Conservation (phyloP, 306 rosid species). For the Castanea mollissima region DNA sequence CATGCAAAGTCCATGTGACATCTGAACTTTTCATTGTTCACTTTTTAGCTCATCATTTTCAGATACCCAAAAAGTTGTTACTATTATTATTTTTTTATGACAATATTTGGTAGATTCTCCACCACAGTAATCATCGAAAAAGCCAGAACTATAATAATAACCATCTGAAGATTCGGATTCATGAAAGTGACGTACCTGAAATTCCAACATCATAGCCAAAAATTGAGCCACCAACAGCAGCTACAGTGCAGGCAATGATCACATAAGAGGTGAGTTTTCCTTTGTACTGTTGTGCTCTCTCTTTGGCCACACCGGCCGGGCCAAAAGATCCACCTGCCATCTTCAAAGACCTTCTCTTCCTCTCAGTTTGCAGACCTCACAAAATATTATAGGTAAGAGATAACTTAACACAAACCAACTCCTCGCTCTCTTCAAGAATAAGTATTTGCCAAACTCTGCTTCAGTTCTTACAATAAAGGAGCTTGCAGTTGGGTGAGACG, state of each 20-base stretch:
- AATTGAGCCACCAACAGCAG: slow-evolving; percentile 77
- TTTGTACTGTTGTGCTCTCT: slow-evolving; percentile 60
- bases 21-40: slow-evolving; percentile 9
- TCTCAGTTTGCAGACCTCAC: slow-evolving; percentile 5
- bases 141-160: not conserved
- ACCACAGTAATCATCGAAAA: not conserved
- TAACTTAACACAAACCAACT: not conserved
- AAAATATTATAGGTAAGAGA: not conserved
- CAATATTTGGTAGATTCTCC: not conserved
- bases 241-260: slow-evolving; percentile 65
- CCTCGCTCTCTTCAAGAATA: not conserved
- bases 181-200: slow-evolving; percentile 49
- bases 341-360: slow-evolving; percentile 16
- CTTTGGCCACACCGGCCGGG: slow-evolving; percentile 50
- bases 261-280: slow-evolving; percentile 69
- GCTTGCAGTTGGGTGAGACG: too few relatives aligned
- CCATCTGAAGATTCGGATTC: not conserved
- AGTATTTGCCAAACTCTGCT: not conserved
- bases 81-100: not conserved
- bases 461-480: too few relatives aligned
- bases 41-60: not conserved
- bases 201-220: slow-evolving; percentile 86
- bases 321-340: slow-evolving; percentile 83
- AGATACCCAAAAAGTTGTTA: not conserved
- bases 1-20: not conserved